Evolutionary conservation across 2,329 filamentous ascomycete genomes (phyloP), one percentile per base, ranked within the genome.

Genomic region (Fusarium guadeloupense): DNA sequence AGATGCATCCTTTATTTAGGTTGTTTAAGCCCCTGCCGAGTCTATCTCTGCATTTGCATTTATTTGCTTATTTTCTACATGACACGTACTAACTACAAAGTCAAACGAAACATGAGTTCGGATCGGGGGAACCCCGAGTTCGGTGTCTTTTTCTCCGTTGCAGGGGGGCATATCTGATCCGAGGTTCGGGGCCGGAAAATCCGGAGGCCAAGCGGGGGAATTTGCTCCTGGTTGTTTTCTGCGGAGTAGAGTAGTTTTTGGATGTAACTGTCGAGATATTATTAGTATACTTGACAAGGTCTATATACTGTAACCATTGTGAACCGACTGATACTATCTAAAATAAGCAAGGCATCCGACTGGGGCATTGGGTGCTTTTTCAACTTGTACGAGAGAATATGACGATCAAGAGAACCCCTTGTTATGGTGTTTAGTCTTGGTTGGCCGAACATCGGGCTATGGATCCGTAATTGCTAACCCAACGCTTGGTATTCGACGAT

Each of bases 401-500:
- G 19, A 35, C 13, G 10, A 19, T 19, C 28, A 43, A 9, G 12
- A 45, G 16, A 34, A 16, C 33, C 26, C 8, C 26, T 34, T 17
- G n/a, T 34, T 34, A n/a, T 34, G 12, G 33, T 34, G 16, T 12
- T 19, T 34, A 9, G 16, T 23, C 20, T 20, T 25, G 39, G 35
- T 41, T 17, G 37, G 26, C 13, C 28, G n/a, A 30, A 5, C 13
- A 28, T 31, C 19, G 30, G 19, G 40, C 20, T 19, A 31, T n/a
- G 54, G 54, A 33, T 49, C 51, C 39, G 49, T 54, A 54, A 69
- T 69, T 69, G 64, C 62, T 68, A 69, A 69, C 61, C 50, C 52
- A 46, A 63, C 43, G 48, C 19, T 26, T 67, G 62, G 59, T 37
- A 69, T 69, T 69, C 59, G 67, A 69, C 50, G 40, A 64, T 51